Base-by-base conservation (phyloP, 345 rosid genomes). In the Lepidium aucheri region DNA sequence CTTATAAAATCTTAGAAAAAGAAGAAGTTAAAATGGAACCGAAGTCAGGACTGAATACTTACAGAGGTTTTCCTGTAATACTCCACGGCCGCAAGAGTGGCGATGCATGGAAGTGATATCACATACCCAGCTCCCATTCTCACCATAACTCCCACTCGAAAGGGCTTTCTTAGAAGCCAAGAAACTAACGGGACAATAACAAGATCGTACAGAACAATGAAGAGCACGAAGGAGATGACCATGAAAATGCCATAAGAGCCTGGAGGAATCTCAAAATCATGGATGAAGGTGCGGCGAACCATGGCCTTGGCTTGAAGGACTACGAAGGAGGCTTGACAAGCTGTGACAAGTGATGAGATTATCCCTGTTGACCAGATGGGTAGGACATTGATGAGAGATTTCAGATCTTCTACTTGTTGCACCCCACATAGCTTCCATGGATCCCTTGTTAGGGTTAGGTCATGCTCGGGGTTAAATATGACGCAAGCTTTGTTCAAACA, bases 321-420 rank as follows among this genome's bases (percentile, higher is more conserved):
- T 51, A 28, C 32, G 20, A 86, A 68, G 6, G 86, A 56, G 17
- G 15, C n/a, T 78, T 84, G 93, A 45, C 42, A 15, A 24, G 67
- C n/a, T n/a, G 63, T 71, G 20, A 82, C 53, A 40, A 63, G 70
- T 13, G 77, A 44, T 7, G 68, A 8, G 47, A 86, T 73, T 9
- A 82, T 79, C 34, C 84, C 86, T 2, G 87, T 71, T 8, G 89
- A 82, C 83, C 87, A 84, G 1, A 86, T 53, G 0, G 84, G 87
- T 9, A 81, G 35, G 22, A 86, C 63, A 30, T 39, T 78, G 33
- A 86, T 66, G 4, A 86, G 64, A 47, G 83, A 74, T 75, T 86
- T 86, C 24, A 86, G 67, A 49, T 81, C 87, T 65, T 84, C 89
- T 8, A 83, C 89, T 81, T 83, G 87, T 54, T 84, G 80, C 2